These are phyloP conservation scores for Trypanosoma cruzi DNA, from an alignment of 208 protist genomes.

Conservation along the genomic window DNA sequence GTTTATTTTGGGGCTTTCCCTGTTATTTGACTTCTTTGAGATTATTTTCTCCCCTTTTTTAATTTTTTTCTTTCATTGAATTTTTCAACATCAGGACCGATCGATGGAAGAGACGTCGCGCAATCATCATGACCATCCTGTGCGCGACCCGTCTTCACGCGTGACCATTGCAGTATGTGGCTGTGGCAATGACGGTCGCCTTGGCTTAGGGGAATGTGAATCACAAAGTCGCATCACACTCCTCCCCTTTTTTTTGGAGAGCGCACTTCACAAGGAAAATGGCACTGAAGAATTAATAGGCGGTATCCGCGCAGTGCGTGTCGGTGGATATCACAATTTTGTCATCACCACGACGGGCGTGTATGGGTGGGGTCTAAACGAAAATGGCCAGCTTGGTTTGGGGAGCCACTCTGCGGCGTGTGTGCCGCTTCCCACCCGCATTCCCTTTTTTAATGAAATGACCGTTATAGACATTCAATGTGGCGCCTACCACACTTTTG, in stretches of 20 bases:
- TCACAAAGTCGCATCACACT: conserved; percentile 21
- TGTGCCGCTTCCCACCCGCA: conserved; percentile 31
- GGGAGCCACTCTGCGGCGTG: conserved; percentile 25
- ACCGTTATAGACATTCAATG: conserved; percentile 37
- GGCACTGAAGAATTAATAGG: conserved; percentile 10
- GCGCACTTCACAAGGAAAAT: background rate
- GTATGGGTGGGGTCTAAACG: conserved; percentile 80
- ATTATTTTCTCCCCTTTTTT: background rate
- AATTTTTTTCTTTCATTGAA: background rate
- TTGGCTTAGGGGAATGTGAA: conserved; percentile 49
- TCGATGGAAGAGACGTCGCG: conserved; percentile 5
- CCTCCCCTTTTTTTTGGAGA: conserved; percentile 28
- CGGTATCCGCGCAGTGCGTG: conserved; percentile 43
- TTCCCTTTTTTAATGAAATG: conserved; percentile 44
- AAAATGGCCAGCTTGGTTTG: conserved; percentile 79
- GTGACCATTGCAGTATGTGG: conserved; percentile 68
- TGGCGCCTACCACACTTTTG: conserved; percentile 53
- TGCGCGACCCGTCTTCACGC: background rate
- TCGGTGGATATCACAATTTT: conserved; percentile 87
- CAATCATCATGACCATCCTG: background rate
- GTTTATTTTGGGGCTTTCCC: background rate
- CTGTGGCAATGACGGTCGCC: conserved; percentile 77
- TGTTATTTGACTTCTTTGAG: background rate
- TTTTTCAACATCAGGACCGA: background rate
- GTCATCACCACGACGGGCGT: conserved; percentile 63